These are phyloP conservation scores for Colletotrichum acutatum DNA, from an alignment of 2,329 filamentous ascomycete genomes.

Conservation along the genomic window DNA sequence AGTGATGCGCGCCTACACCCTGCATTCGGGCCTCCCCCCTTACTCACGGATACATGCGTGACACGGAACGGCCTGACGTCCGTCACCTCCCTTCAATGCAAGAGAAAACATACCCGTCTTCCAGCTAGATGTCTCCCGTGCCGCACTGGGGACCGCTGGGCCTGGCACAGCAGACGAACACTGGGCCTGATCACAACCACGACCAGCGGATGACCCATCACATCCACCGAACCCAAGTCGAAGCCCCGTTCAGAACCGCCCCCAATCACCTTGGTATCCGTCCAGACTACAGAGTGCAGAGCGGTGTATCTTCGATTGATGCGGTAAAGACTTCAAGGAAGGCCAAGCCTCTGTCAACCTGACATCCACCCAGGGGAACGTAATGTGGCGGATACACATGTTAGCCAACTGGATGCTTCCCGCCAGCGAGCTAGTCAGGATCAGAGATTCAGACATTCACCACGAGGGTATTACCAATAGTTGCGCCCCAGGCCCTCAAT, in stretches of 20 bases:
- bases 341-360: neutral
- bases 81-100: constrained; percentile 9
- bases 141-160: neutral
- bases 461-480: constrained; percentile 10
- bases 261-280: neutral
- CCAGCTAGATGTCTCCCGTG: neutral
- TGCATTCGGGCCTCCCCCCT: neutral
- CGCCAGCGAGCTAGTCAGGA: constrained; percentile 24
- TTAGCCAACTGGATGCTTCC: constrained; percentile 25
- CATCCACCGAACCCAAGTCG: neutral
- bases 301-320: neutral
- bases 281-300: neutral
- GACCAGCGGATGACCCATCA: constrained; percentile 5
- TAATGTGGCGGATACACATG: constrained; percentile 5
- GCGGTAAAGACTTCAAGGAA: neutral
- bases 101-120: constrained; percentile 5
- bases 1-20: neutral
- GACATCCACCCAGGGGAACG: neutral
- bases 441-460: neutral
- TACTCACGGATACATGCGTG: neutral
- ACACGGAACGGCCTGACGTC: neutral
- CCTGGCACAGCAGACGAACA: constrained; percentile 26
- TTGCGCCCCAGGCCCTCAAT: constrained; percentile 2
- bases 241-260: neutral
- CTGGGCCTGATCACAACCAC: constrained; percentile 27